Evolutionary conservation across 352 stramenopile species (phyloP), one percentile per base, ranked within the genome.

Genomic region (Globisporangium nodosum): DNA sequence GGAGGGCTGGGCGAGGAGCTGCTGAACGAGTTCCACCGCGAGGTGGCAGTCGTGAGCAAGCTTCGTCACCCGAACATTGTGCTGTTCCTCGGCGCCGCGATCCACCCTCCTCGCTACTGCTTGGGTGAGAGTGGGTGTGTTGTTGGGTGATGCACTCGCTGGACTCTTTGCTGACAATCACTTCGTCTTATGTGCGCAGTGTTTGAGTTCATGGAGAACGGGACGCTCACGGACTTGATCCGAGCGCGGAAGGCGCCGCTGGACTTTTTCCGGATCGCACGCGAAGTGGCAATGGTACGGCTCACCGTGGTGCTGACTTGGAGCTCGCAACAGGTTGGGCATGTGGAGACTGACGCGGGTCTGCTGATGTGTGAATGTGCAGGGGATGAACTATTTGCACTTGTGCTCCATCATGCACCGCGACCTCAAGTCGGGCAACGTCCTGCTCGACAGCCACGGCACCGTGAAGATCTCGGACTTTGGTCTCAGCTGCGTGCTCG

Each of bases 401-500:
- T 69, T 96, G 57, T 89, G 87, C 61, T 97, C 91, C 16, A 93
- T 98, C 48, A 90, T 98, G 71, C 95, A 98, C 69, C 88, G 95
- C 52, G 95, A 98, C 74, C 73, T 98, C 39, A 98, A 98, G 73
- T 96, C 95, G n/a, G 91, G 96, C 24, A 98, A 98, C 70, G 80
- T 98, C 39, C 66, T 96, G 16, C 75, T 96, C 20, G 85, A 94
- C 66, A 76, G 72, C 3, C 82, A 93, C 50, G 78, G 78, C 40
- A 91, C 80, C 5, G 82, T 87, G 51, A 95, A 96, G 62, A 93
- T 96, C 48, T 94, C 85, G 12, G 87, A 96, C 60, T 96, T 96
- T 70, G 85, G 85, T 3, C 65, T 96, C 47, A 94, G 85, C 35
- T 93, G 84, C 42, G 81, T 92, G 51, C 70, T 94, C 15, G 83